phyloP scores from a whole-genome alignment of 2,329 filamentous ascomycete genomes.

The Aspergillus sp. region DNA sequence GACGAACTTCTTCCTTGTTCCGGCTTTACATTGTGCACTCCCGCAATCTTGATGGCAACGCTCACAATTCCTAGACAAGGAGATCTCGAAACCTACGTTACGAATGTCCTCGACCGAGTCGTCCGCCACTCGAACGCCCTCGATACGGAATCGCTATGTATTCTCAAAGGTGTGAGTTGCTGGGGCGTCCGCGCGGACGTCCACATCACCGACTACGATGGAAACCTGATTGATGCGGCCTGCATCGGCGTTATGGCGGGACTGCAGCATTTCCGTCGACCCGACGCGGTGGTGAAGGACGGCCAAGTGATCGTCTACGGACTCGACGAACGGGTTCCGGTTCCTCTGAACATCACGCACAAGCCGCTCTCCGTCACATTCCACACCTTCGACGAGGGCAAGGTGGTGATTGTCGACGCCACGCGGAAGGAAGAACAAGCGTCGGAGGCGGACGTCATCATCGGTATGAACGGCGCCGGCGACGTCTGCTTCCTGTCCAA shows the following conservation, averaged over 20 bases:
- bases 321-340: constrained; percentile 80
- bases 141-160: constrained; percentile 93
- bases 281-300: constrained; percentile 82
- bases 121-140: constrained; percentile 88
- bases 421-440: constrained; percentile 51
- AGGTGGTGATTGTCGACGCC: constrained; percentile 46
- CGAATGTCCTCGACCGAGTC: constrained; percentile 88
- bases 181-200: constrained; percentile 90
- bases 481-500: constrained; percentile 92
- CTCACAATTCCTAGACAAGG: constrained; percentile 57
- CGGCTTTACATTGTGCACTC: no score
- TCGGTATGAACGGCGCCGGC: constrained; percentile 85
- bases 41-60: no score
- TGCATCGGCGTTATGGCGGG: constrained; percentile 87
- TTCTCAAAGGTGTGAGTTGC: constrained; percentile 85
- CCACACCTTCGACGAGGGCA: constrained; percentile 66
- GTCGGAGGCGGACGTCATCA: constrained; percentile 67
- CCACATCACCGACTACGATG: constrained; percentile 87
- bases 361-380: constrained; percentile 90
- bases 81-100: constrained; percentile 80
- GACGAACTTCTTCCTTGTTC: no score
- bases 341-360: constrained; percentile 86
- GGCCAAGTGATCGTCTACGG: constrained; percentile 83
- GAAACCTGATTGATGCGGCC: constrained; percentile 80
- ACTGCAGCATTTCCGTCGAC: constrained; percentile 85